These are phyloP conservation scores for Talaromyces liani DNA, from an alignment of 495 filamentous ascomycete genomes.

Conservation along the genomic window DNA sequence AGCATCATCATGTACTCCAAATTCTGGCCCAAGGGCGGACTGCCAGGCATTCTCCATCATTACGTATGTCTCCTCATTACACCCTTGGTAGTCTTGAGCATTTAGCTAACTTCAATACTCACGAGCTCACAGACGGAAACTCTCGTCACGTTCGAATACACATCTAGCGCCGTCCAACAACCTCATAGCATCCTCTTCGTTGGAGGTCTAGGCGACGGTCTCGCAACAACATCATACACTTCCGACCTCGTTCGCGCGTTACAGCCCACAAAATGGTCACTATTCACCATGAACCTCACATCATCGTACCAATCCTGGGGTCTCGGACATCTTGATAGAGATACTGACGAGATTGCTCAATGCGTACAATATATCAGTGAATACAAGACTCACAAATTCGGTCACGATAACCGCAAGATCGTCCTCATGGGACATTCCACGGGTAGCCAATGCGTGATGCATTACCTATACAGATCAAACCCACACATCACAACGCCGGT, in stretches of 20 bases:
- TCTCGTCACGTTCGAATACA: constrained; percentile 40
- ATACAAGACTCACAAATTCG: constrained; percentile 29
- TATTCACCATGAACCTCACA: constrained; percentile 56
- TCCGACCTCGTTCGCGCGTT: constrained; percentile 43
- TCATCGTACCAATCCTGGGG: constrained; percentile 69
- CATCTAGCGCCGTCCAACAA: constrained; percentile 20
- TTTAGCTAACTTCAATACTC: neutral
- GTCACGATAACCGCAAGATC: constrained; percentile 41
- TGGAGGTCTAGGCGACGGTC: constrained; percentile 73
- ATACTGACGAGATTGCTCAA: constrained; percentile 65
- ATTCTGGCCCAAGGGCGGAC: constrained; percentile 42
- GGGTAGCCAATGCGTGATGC: constrained; percentile 78
- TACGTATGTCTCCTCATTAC: constrained; percentile 28
- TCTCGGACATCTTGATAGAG: constrained; percentile 54
- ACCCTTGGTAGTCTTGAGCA: neutral
- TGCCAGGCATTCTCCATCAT: constrained; percentile 50
- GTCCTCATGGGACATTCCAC: constrained; percentile 82
- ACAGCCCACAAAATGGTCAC: constrained; percentile 49
- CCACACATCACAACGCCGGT: constrained; percentile 23
- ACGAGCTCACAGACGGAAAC: constrained; percentile 30
- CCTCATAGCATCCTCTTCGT: constrained; percentile 72
- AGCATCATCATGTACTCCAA: constrained; percentile 35
- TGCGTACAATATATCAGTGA: constrained; percentile 63
- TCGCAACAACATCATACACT: constrained; percentile 59
- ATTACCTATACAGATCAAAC: constrained; percentile 48